Percentiles rank a stretch among this genome's conserved stretches.
These are phyloP conservation scores for Pichia paraexigua DNA, from an alignment of 805 yeast species.

Conservation along the genomic window DNA sequence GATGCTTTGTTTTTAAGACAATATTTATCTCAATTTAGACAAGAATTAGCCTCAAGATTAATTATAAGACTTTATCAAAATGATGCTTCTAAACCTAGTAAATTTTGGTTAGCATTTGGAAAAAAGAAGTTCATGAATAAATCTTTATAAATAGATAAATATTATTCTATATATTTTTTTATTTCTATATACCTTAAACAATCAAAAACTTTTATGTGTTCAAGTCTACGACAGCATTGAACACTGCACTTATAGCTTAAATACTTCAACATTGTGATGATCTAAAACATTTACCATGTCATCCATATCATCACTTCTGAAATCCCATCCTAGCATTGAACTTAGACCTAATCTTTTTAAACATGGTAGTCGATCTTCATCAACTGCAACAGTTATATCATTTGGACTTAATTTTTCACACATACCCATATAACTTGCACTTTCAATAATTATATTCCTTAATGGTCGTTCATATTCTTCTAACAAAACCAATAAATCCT, in stretches of 20 bases:
- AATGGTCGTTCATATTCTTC: slow-evolving; percentile 37
- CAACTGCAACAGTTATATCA: slow-evolving; percentile 77
- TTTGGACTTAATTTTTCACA: slow-evolving; percentile 78
- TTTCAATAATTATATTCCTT: slow-evolving; percentile 58
- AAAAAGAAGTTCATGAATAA: slow-evolving; percentile 95
- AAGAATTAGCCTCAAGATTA: slow-evolving; percentile 79
- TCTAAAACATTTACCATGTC: slow-evolving; percentile 65
- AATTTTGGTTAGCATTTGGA: slow-evolving; percentile 93
- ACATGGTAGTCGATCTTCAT: slow-evolving; percentile 67
- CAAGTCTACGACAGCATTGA: not conserved
- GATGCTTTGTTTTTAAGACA: slow-evolving; percentile 75
- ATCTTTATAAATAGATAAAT: slow-evolving; percentile 38
- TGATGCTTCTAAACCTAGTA: slow-evolving; percentile 59
- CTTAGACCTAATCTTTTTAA: slow-evolving; percentile 60
- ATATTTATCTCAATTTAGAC: slow-evolving; percentile 89
- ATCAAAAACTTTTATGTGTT: not conserved
- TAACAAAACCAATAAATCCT: slow-evolving; percentile 33
- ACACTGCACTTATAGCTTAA: slow-evolving; percentile 5
- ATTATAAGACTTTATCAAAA: slow-evolving; percentile 64
- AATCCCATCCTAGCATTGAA: slow-evolving; percentile 81
- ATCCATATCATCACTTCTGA: slow-evolving; percentile 48
- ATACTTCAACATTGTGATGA: slow-evolving; percentile 44
- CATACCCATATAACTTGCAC: slow-evolving; percentile 83
- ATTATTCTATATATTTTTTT: not conserved
- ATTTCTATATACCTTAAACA: not conserved